Base-by-base conservation (phyloP, 1,139 yeast species). In the Kazachstania sp. region DNA sequence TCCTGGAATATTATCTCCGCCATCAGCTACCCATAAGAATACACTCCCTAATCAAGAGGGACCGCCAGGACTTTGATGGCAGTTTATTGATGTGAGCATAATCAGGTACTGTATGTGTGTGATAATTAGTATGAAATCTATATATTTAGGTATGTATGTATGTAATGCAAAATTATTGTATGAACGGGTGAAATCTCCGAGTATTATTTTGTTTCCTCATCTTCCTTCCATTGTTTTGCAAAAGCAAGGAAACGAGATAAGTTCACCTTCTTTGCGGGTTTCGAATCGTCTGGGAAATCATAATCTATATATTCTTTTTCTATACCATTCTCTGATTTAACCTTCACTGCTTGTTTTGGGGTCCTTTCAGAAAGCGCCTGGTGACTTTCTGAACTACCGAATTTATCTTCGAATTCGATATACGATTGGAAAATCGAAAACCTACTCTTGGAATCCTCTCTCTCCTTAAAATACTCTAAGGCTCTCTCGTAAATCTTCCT, bases 231-330 rank as follows among this genome's bases (percentile, higher is more conserved):
- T 61, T 75, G 75, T 61, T 72, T 74, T 11, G 87, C 92, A 60
- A 78, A 77, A 49, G 74, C 79, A 64, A 83, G 68, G 49, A 85
- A 77, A 56, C 75, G 77, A 49, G 75, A 70, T 50, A 77, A 63
- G 44, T 67, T 64, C 1, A 70, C 63, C 42, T 54, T 58, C 44
- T 16, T 31, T 3, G 31, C 1, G 9, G 20, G 15, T 4, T 19
- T 30, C 8, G 37, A 20, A 54, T 79, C 84, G 45, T 77, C 81
- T 1, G 94, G 88, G 61, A 85, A 87, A 3, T 77, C 68, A 63
- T 81, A 85, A 50, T 80, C 90, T 47, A 72, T 61, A 54, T 73
- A 73, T 55, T 83, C 90, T 54, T 75, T 76, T 47, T 75, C 73
- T 7, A 69, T 63, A 1, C 80, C 82, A 50, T 72, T 72, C 4